Percentiles rank a stretch among this genome's conserved stretches.
phyloP scores from a whole-genome alignment of 2,329 filamentous ascomycete genomes.

The Thielaviopsis punctulata region DNA sequence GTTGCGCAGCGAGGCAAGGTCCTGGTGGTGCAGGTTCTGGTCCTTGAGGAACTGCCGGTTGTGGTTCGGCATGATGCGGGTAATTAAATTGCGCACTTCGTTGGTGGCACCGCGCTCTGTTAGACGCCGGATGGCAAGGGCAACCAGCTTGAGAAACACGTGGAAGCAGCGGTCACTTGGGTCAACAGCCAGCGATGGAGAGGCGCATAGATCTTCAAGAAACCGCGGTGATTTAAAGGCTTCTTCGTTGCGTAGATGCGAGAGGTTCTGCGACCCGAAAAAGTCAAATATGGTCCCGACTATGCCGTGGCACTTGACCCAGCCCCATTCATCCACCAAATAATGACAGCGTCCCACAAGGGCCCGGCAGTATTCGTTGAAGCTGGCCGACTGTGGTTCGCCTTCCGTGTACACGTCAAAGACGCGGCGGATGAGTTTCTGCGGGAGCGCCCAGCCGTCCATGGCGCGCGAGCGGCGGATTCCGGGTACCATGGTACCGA shows the following conservation, averaged over 20 bases:
- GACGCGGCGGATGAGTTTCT: constrained; percentile 37
- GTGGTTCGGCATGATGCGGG: constrained; percentile 48
- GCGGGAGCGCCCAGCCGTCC: constrained; percentile 45
- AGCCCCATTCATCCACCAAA: constrained; percentile 48
- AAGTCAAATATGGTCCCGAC: constrained; percentile 50
- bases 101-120: constrained; percentile 30
- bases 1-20: constrained; percentile 47
- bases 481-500: constrained; percentile 28
- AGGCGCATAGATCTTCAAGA: constrained; percentile 32
- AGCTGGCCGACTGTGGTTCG: constrained; percentile 36
- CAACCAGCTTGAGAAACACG: constrained; percentile 48
- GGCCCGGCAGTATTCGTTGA: constrained; percentile 48
- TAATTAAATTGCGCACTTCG: constrained; percentile 42
- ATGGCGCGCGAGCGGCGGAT: constrained; percentile 17
- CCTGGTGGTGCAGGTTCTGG: constrained; percentile 38
- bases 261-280: constrained; percentile 44
- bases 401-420: constrained; percentile 42
- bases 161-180: constrained; percentile 47
- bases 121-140: constrained; percentile 36
- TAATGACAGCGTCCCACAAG: constrained; percentile 44
- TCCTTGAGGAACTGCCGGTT: constrained; percentile 47
- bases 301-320: constrained; percentile 39
- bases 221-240: constrained; percentile 43
- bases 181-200: constrained; percentile 31
- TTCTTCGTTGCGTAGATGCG: constrained; percentile 48